Evolutionary conservation across 2,329 filamentous ascomycete genomes (phyloP).

Genomic region (Claviceps pusilla): DNA sequence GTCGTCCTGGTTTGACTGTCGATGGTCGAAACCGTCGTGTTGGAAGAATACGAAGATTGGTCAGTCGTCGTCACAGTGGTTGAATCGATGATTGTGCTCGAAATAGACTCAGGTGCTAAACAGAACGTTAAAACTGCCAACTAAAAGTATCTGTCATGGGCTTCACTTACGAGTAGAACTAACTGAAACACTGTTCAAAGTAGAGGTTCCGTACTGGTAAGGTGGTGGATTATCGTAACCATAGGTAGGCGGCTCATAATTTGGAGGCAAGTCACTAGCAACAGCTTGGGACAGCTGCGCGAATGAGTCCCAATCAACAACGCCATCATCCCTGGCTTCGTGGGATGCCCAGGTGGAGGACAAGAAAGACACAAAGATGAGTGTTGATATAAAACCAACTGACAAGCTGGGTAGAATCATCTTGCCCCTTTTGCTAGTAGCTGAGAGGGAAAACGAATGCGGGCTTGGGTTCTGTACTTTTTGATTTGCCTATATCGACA

Average conservation of each 20-base stretch:
- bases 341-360: conserved; percentile 3
- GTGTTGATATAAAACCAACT: background rate
- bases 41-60: background rate
- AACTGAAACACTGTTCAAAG: background rate
- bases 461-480: too few relatives aligned
- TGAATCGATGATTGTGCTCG: background rate
- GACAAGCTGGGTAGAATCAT: conserved; percentile 1
- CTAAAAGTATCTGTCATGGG: background rate
- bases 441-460: background rate
- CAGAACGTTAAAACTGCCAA: background rate
- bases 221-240: conserved; percentile 9
- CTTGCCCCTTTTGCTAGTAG: background rate
- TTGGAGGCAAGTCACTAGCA: conserved; percentile 3
- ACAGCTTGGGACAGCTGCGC: background rate
- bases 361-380: conserved; percentile 1
- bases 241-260: conserved; percentile 9
- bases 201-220: conserved; percentile 8
- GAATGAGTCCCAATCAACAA: background rate
- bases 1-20: background rate
- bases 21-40: background rate
- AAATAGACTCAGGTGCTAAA: background rate
- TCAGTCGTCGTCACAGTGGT: background rate
- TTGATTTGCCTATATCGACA: background rate
- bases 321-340: background rate
- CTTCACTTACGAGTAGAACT: conserved; percentile 6